Evolutionary conservation across 257 asterid species (phyloP).

Genomic region (Anisodus acutangulus): DNA sequence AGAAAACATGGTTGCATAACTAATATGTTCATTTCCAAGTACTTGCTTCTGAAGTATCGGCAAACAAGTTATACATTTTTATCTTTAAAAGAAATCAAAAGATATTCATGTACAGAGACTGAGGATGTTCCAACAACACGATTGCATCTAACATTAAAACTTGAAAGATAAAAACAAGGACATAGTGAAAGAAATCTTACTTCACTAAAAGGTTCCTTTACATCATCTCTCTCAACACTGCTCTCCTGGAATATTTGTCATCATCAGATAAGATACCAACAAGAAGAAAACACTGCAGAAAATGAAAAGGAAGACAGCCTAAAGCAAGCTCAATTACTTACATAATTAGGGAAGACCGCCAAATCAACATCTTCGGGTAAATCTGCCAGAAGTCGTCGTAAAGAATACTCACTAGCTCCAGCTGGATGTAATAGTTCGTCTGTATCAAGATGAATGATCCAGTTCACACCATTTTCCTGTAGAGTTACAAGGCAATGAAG

Average conservation of each 20-base stretch:
- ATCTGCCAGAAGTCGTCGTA: conserved; percentile 42
- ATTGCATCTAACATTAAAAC: conserved; percentile 3
- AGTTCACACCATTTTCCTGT: conserved; percentile 61
- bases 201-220: conserved; percentile 60
- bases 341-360: conserved; percentile 52
- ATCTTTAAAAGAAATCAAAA: no score
- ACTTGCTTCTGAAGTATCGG: not conserved
- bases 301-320: conserved; percentile 9
- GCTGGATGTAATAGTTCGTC: conserved; percentile 60
- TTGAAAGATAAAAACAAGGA: not conserved
- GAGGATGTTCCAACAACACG: not conserved
- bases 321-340: conserved; percentile 36
- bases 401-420: conserved; percentile 49
- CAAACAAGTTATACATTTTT: not conserved
- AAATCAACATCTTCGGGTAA: conserved; percentile 49
- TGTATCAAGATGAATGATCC: conserved; percentile 64
- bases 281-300: not conserved
- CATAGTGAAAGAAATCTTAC: conserved; percentile 32
- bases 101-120: not conserved
- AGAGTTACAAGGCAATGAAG: not conserved
- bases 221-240: conserved; percentile 52
- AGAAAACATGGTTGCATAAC: not conserved
- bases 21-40: not conserved
- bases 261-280: conserved; percentile 17
- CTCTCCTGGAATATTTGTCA: conserved; percentile 49